Conservation (phyloP, 164 flowering plant species). For the Kingdonia uniflora region DNA sequence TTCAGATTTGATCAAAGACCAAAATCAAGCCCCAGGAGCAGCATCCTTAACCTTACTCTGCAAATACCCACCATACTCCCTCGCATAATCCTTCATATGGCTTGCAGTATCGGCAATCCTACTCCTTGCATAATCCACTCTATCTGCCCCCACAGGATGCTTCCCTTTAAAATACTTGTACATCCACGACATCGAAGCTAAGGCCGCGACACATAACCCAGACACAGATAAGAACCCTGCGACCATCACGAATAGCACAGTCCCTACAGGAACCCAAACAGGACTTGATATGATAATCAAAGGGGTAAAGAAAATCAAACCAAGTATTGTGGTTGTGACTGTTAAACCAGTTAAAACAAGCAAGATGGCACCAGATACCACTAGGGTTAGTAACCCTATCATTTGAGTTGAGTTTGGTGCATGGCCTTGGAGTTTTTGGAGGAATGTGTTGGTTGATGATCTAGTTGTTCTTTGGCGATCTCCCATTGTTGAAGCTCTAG, state of each 20-base stretch:
- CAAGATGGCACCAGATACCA: slow-evolving; percentile 42
- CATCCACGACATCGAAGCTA: slow-evolving; percentile 46
- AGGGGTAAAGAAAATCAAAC: slow-evolving; percentile 49
- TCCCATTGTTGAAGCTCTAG: slow-evolving; percentile 16
- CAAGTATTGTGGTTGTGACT: slow-evolving; percentile 38
- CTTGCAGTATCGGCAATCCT: slow-evolving; percentile 75
- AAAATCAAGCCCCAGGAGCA: slow-evolving; percentile 15
- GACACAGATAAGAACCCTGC: slow-evolving; percentile 35
- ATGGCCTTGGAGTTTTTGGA: slow-evolving; percentile 32
- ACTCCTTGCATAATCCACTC: slow-evolving; percentile 63
- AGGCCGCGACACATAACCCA: slow-evolving; percentile 29
- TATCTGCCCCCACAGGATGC: slow-evolving; percentile 56
- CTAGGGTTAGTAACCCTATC: slow-evolving; percentile 46
- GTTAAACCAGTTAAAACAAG: slow-evolving; percentile 59
- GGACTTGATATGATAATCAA: slow-evolving; percentile 53
- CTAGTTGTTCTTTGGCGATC: slow-evolving; percentile 17
- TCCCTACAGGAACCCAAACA: slow-evolving; percentile 53
- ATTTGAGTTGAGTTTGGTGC: slow-evolving; percentile 51
- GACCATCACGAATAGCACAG: slow-evolving; percentile 26
- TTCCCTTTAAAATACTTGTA: slow-evolving; percentile 55
- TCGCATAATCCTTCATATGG: slow-evolving; percentile 68
- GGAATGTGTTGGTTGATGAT: slow-evolving; percentile 10
- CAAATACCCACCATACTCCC: slow-evolving; percentile 39
- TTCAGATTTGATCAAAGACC: too few relatives aligned
- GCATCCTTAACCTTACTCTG: slow-evolving; percentile 17